Conservation (phyloP, 208 protist genomes). For the Herpetomonas samuelpessoai region DNA sequence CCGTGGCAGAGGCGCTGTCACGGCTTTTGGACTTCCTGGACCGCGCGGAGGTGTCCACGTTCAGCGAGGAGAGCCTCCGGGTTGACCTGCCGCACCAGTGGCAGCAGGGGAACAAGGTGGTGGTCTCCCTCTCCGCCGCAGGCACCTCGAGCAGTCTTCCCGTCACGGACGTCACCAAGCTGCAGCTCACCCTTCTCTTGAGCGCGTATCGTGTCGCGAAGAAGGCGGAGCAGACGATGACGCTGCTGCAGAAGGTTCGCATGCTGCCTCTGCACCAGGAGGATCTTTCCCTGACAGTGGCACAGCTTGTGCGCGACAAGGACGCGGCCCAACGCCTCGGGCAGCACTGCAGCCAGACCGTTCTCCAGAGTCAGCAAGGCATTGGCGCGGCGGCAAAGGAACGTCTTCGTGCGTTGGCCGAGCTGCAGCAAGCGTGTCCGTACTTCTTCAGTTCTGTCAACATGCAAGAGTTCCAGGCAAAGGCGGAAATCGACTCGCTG, state of each 20-base stretch:
- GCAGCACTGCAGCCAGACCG: slow-evolving; percentile 46
- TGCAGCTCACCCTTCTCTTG: slow-evolving; percentile 43
- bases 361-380: slow-evolving; percentile 50
- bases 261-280: slow-evolving; percentile 45
- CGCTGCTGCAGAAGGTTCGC: slow-evolving; percentile 49
- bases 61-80: slow-evolving; percentile 5
- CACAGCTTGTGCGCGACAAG: slow-evolving; percentile 71
- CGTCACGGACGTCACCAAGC: slow-evolving; percentile 35
- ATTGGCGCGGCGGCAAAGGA: slow-evolving; percentile 32
- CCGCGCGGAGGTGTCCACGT: slow-evolving; percentile 18
- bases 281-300: slow-evolving; percentile 61
- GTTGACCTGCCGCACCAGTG: slow-evolving; percentile 43
- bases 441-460: slow-evolving; percentile 80
- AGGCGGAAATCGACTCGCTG: slow-evolving; percentile 59
- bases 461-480: slow-evolving; percentile 60
- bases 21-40: slow-evolving; percentile 21
- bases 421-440: slow-evolving; percentile 69
- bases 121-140: slow-evolving; percentile 27
- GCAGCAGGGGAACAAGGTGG: slow-evolving; percentile 33
- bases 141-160: slow-evolving; percentile 16
- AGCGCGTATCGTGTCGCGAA: slow-evolving; percentile 35
- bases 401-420: slow-evolving; percentile 34
- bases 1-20: slow-evolving; percentile 27
- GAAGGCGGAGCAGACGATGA: slow-evolving; percentile 59
- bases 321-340: slow-evolving; percentile 63